Percentiles rank a stretch among this genome's conserved stretches.
Evolutionary conservation across 192 early-diverging fungal genomes (phyloP).

Genomic region (Coemansia javaensis): DNA sequence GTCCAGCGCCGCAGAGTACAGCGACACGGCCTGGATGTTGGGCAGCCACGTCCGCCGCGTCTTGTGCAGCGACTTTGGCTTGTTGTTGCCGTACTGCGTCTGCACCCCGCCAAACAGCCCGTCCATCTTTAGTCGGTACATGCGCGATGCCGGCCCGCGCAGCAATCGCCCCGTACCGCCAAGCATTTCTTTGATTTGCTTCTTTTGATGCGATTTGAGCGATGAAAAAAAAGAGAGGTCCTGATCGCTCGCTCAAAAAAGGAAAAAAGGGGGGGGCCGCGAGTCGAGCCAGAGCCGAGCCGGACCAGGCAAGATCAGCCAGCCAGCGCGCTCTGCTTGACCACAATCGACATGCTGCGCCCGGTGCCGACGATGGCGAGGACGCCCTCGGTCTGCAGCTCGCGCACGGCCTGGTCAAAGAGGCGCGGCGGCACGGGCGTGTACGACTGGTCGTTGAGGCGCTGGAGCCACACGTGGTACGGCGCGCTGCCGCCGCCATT

Average conservation of each 20-base stretch:
- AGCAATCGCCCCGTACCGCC: too few relatives aligned
- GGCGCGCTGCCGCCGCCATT: constrained; percentile 19
- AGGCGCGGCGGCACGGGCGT: constrained; percentile 48
- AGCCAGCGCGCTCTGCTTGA: constrained; percentile 39
- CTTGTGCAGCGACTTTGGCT: constrained; percentile 61
- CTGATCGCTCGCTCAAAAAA: too few relatives aligned
- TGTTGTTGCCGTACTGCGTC: constrained; percentile 46
- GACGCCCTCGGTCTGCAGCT: constrained; percentile 54
- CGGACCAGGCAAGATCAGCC: neutral
- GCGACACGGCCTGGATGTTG: constrained; percentile 62
- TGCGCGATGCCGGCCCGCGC: constrained; percentile 23
- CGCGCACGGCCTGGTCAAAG: constrained; percentile 56
- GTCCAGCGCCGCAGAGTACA: constrained; percentile 64
- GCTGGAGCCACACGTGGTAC: constrained; percentile 37
- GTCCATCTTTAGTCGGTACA: constrained; percentile 35
- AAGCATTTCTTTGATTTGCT: too few relatives aligned
- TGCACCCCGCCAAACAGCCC: constrained; percentile 30
- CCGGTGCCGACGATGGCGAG: constrained; percentile 40
- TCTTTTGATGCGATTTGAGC: too few relatives aligned
- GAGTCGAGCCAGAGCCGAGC: neutral
- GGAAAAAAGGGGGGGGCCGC: too few relatives aligned
- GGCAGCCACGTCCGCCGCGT: constrained; percentile 74
- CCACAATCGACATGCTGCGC: constrained; percentile 36
- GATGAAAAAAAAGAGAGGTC: neutral
- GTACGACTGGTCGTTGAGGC: constrained; percentile 46